Evolutionary conservation across 805 yeast genomes (phyloP).

Genomic region (Candida sphagnicola): DNA sequence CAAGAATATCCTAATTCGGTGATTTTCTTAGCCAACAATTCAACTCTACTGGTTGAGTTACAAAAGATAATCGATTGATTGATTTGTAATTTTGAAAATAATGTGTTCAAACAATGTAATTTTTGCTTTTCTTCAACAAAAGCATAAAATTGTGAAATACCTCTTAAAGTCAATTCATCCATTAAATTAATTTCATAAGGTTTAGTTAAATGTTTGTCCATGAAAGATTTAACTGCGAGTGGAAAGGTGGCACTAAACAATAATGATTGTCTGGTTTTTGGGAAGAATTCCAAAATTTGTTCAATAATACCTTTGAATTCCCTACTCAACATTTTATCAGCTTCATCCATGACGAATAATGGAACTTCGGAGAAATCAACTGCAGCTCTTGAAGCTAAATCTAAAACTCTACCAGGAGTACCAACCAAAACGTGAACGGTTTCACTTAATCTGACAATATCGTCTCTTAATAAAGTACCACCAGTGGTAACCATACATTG

Average conservation of each 20-base stretch:
- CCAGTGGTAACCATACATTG: constrained; percentile 98
- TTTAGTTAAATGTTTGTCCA: constrained; percentile 83
- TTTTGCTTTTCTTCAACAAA: constrained; percentile 96
- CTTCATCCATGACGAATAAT: constrained; percentile 96
- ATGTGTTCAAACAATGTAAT: constrained; percentile 90
- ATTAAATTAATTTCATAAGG: constrained; percentile 95
- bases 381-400: constrained; percentile 81
- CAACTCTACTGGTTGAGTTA: constrained; percentile 95
- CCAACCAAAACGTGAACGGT: constrained; percentile 94
- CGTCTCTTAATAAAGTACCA: constrained; percentile 92
- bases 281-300: constrained; percentile 80
- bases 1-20: constrained; percentile 96
- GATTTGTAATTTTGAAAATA: constrained; percentile 89
- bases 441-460: constrained; percentile 86
- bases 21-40: constrained; percentile 89
- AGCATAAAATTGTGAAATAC: constrained; percentile 97
- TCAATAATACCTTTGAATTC: constrained; percentile 87
- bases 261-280: constrained; percentile 65
- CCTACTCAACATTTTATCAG: constrained; percentile 90
- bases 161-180: constrained; percentile 95
- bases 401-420: constrained; percentile 96
- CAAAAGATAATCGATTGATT: constrained; percentile 97
- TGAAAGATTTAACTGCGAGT: constrained; percentile 83
- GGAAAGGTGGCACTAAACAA: constrained; percentile 97
- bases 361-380: constrained; percentile 87